Conservation (phyloP, 2,329 filamentous ascomycete genomes). For the Diaporthe nobilis region DNA sequence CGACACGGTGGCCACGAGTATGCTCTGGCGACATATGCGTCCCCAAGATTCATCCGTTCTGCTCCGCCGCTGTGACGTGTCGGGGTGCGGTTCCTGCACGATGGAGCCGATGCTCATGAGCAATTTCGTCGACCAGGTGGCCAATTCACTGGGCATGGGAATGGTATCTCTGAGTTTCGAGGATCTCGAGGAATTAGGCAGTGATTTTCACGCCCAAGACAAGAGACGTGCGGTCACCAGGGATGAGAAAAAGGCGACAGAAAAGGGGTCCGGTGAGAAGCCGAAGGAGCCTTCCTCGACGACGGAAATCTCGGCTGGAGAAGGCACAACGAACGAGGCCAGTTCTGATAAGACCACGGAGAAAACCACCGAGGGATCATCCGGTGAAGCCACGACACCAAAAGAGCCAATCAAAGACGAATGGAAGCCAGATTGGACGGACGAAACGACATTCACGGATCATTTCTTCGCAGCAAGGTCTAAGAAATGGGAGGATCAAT, state of each 20-base stretch:
- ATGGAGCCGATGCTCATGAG: slow-evolving; percentile 2
- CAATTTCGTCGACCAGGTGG: background rate
- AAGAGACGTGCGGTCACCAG: background rate
- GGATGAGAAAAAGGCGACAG: background rate
- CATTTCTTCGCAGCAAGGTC: background rate
- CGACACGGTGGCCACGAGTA: background rate
- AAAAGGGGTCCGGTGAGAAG: background rate
- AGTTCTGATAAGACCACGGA: background rate
- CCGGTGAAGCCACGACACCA: background rate
- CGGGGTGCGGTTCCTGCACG: background rate
- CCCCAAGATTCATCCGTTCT: background rate
- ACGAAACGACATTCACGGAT: background rate
- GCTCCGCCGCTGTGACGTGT: background rate
- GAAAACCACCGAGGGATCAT: background rate
- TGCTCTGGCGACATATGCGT: slow-evolving; percentile 3
- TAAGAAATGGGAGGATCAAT: background rate
- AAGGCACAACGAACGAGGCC: too few relatives aligned
- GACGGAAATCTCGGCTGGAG: background rate
- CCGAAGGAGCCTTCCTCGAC: background rate
- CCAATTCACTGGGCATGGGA: background rate
- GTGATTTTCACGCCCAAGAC: background rate
- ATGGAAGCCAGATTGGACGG: slow-evolving; percentile 1
- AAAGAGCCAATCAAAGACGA: background rate
- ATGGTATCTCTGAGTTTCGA: background rate
- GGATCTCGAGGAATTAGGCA: background rate